Conservation (phyloP, 345 rosid species). For the Psidium friedrichsthalianum region DNA sequence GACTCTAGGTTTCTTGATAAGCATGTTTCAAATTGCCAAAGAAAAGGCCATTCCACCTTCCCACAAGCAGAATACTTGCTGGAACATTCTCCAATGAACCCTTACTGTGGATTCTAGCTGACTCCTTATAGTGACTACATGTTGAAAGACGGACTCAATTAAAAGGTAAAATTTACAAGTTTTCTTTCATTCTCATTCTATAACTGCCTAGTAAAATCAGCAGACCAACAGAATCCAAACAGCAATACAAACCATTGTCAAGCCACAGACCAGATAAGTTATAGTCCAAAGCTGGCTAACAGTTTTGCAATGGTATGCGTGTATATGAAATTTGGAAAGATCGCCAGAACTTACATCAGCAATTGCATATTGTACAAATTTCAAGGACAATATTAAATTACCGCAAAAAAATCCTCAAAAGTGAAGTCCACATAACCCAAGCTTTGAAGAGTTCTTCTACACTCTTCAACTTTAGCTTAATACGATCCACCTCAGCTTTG, state of each 20-base stretch:
- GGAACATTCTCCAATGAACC: not conserved
- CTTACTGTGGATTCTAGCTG: not conserved
- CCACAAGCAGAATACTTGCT: not conserved
- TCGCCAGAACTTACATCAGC: not conserved
- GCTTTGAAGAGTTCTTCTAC: constrained; percentile 79
- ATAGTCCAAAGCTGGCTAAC: not conserved
- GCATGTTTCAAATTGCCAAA: not conserved
- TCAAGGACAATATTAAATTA: constrained; percentile 14
- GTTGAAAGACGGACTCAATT: not conserved
- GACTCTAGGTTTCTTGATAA: not conserved
- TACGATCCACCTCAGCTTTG: constrained; percentile 67
- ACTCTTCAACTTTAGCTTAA: constrained; percentile 75
- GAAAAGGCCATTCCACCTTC: not conserved
- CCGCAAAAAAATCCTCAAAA: constrained; percentile 96
- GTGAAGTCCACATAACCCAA: constrained; percentile 92
- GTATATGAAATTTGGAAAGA: not conserved
- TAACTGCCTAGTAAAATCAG: not conserved
- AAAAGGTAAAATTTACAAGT: not conserved
- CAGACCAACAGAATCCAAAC: not conserved
- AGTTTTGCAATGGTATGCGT: not conserved
- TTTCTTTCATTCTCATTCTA: not conserved
- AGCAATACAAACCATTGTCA: not conserved
- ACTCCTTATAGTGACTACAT: not conserved
- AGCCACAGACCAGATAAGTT: not conserved
- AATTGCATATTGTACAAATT: not conserved